Evolutionary conservation across 2,329 filamentous ascomycete species (phyloP).

Genomic region (Alternaria novae-zelandiae): DNA sequence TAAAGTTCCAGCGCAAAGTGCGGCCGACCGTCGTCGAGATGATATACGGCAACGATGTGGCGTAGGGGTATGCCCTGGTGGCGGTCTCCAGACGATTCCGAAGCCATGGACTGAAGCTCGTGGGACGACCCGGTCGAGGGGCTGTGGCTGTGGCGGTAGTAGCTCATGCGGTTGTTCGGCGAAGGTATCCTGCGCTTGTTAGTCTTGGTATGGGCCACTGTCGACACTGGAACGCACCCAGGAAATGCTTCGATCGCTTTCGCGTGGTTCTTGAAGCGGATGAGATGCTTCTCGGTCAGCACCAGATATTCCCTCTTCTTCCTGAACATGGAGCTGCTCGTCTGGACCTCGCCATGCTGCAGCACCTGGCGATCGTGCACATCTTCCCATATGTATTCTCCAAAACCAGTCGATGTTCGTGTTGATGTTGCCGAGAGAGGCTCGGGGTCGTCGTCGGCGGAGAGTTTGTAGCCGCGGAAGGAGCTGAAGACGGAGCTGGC

Average conservation of each 20-base stretch:
- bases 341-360: conserved; percentile 74
- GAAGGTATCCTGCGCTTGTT: conserved; percentile 36
- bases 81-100: conserved; percentile 58
- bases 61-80: conserved; percentile 67
- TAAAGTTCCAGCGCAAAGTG: conserved; percentile 72
- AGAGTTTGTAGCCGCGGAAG: conserved; percentile 59
- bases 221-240: conserved; percentile 24
- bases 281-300: conserved; percentile 70
- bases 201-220: conserved; percentile 5
- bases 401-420: conserved; percentile 50
- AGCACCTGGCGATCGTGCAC: conserved; percentile 56
- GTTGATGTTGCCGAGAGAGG: conserved; percentile 58
- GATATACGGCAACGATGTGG: conserved; percentile 71
- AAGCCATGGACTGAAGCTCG: conserved; percentile 62
- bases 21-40: conserved; percentile 70
- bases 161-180: conserved; percentile 50
- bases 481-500: conserved; percentile 64
- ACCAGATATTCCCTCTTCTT: conserved; percentile 77
- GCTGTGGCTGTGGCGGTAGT: conserved; percentile 62
- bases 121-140: conserved; percentile 67
- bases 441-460: conserved; percentile 59
- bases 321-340: conserved; percentile 71
- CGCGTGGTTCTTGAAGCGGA: conserved; percentile 71
- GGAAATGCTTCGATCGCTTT: conserved; percentile 71
- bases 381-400: conserved; percentile 50